Percentiles rank a stretch among this genome's conserved stretches.
These are phyloP conservation scores for Umbilicus rupestris DNA, from an alignment of 164 flowering plant species.

Conservation along the genomic window DNA sequence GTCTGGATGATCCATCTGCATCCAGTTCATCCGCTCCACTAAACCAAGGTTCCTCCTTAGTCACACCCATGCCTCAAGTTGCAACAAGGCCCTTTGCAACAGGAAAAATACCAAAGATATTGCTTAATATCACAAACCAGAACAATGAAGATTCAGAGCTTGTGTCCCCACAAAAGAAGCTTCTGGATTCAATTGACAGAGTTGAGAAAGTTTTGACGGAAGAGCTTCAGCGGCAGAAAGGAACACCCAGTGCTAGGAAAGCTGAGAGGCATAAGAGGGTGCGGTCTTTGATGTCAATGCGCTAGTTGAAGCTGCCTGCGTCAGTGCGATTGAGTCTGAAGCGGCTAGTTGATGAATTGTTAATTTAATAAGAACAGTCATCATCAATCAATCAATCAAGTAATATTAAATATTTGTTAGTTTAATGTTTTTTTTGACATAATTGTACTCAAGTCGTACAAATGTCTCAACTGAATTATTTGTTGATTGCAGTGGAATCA, in stretches of 20 bases:
- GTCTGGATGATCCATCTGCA: conserved; percentile 15
- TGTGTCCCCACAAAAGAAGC: conserved; percentile 62
- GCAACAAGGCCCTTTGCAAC: conserved; percentile 15
- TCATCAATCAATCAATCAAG: background rate
- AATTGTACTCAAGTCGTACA: too few species aligned
- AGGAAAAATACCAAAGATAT: conserved; percentile 31
- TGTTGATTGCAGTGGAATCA: too few species aligned
- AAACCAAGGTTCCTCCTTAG: conserved; percentile 26
- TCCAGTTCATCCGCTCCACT: conserved; percentile 27
- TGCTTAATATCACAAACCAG: conserved; percentile 25
- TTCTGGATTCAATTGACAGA: conserved; percentile 45
- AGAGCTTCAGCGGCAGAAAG: conserved; percentile 40
- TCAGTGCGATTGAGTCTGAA: too few species aligned
- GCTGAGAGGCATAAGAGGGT: conserved; percentile 55
- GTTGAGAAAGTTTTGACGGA: conserved; percentile 59
- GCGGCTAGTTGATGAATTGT: too few species aligned
- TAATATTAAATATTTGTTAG: background rate
- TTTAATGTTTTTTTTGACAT: background rate
- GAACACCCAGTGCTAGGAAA: conserved; percentile 50
- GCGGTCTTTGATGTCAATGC: conserved; percentile 63
- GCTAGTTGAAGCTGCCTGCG: conserved; percentile 27
- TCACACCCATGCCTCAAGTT: conserved; percentile 21
- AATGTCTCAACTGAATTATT: too few species aligned
- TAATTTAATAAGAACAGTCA: background rate
- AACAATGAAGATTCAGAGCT: conserved; percentile 21